Percentiles rank a stretch among this genome's conserved stretches.
These are phyloP conservation scores for Pythium oligandrum DNA, from an alignment of 352 stramenopile genomes.

Conservation along the genomic window DNA sequence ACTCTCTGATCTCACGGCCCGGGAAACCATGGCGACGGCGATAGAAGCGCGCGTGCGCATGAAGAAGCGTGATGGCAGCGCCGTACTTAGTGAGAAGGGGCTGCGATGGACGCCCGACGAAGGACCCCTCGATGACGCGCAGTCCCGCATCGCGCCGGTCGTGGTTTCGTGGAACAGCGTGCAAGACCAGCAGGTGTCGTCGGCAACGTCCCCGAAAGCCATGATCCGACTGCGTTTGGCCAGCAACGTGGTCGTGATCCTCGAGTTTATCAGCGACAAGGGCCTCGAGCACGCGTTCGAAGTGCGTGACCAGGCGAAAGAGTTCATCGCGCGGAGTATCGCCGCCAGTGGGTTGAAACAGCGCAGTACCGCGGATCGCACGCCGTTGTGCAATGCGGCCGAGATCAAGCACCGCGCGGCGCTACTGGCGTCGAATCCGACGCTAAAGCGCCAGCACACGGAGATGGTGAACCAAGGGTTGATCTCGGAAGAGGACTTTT, in stretches of 20 bases:
- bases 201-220: conserved; percentile 59
- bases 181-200: conserved; percentile 82
- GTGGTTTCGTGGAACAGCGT: conserved; percentile 62
- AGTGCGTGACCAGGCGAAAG: conserved; percentile 64
- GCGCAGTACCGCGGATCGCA: conserved; percentile 33
- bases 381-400: conserved; percentile 56
- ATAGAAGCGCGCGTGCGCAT: conserved; percentile 61
- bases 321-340: conserved; percentile 51
- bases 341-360: conserved; percentile 31
- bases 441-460: conserved; percentile 79
- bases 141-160: conserved; percentile 25
- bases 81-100: conserved; percentile 50
- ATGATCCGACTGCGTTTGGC: conserved; percentile 77
- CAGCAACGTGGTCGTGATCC: conserved; percentile 57
- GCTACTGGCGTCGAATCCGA: conserved; percentile 63
- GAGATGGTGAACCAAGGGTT: conserved; percentile 87
- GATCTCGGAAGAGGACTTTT: conserved; percentile 86
- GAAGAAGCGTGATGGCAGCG: conserved; percentile 74
- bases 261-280: conserved; percentile 57
- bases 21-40: conserved; percentile 15
- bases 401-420: conserved; percentile 84
- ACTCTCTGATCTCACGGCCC: too few species aligned
- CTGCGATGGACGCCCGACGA: conserved; percentile 40
- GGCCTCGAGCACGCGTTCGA: conserved; percentile 65
- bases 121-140: neutral